Conservation (phyloP, 1,284 basidiomycete species). For the Vanrija sp. region DNA sequence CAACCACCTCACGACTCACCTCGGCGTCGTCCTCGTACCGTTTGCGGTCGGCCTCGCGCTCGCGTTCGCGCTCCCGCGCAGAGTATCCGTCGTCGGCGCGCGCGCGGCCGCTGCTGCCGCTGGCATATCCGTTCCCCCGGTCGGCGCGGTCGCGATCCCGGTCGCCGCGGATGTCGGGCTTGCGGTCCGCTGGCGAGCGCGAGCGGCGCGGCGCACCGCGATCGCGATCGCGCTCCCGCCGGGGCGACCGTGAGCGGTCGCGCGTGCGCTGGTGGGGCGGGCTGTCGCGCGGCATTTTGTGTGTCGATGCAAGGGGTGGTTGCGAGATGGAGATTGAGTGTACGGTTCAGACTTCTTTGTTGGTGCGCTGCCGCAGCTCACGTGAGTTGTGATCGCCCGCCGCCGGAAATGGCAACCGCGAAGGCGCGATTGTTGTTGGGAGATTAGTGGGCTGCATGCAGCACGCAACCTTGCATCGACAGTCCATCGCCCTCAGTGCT, state of each 20-base stretch:
- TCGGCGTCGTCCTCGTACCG: constrained; percentile 36
- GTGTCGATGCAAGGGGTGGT: background rate
- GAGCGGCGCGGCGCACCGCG: constrained; percentile 3
- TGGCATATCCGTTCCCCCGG: constrained; percentile 4
- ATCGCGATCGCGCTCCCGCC: background rate
- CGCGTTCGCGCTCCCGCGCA: constrained; percentile 35
- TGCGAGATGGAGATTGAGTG: too few relatives aligned
- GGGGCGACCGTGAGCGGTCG: constrained; percentile 7
- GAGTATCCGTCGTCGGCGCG: constrained; percentile 4
- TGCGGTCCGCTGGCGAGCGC: constrained; percentile 5
- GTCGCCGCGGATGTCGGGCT: background rate
- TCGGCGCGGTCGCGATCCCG: constrained; percentile 3
- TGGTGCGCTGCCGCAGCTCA: too few relatives aligned
- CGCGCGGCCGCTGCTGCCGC: background rate
- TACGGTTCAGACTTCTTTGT: too few relatives aligned
- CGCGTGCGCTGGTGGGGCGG: constrained; percentile 8
- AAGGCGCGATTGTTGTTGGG: too few relatives aligned
- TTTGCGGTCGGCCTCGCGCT: constrained; percentile 37
- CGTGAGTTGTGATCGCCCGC: too few relatives aligned
- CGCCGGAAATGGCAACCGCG: too few relatives aligned
- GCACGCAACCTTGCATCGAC: too few relatives aligned
- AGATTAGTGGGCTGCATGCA: too few relatives aligned
- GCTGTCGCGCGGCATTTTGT: constrained; percentile 8
- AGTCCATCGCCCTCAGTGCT: too few relatives aligned
- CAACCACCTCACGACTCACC: background rate